phyloP scores from a whole-genome alignment of 495 filamentous ascomycete species.

The Tuber borchii region DNA sequence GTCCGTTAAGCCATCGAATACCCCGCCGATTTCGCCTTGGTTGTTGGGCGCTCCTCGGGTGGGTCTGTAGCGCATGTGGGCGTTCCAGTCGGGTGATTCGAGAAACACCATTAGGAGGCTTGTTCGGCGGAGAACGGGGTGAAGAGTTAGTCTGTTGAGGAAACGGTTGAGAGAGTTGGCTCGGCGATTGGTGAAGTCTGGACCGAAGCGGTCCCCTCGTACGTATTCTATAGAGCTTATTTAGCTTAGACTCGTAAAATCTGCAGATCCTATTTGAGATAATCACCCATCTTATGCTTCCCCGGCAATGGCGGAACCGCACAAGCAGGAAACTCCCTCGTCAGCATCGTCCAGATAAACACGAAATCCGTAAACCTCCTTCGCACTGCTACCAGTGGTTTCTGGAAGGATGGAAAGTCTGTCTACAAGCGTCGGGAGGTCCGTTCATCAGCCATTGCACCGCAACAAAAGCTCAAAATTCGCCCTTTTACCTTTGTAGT shows the following conservation, averaged over 20 bases:
- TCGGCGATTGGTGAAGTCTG: slow-evolving; percentile 85
- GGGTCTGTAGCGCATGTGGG: slow-evolving; percentile 74
- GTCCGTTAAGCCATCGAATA: slow-evolving; percentile 90
- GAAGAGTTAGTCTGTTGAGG: slow-evolving; percentile 74
- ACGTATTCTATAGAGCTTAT: slow-evolving; percentile 60
- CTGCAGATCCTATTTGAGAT: slow-evolving; percentile 27
- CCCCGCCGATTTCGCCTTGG: slow-evolving; percentile 50
- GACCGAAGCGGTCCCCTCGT: slow-evolving; percentile 85
- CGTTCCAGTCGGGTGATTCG: slow-evolving; percentile 91
- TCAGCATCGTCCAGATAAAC: slow-evolving; percentile 87
- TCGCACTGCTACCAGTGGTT: slow-evolving; percentile 65
- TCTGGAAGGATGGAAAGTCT: slow-evolving; percentile 86
- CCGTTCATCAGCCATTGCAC: slow-evolving; percentile 15
- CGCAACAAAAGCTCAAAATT: not conserved
- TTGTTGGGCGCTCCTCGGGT: slow-evolving; percentile 49
- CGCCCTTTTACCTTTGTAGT: slow-evolving; percentile 67
- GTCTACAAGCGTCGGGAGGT: slow-evolving; percentile 52
- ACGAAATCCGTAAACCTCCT: slow-evolving; percentile 95
- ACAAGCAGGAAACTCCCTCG: slow-evolving; percentile 76
- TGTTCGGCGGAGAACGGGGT: slow-evolving; percentile 82
- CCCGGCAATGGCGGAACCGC: slow-evolving; percentile 93
- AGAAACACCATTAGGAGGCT: slow-evolving; percentile 78
- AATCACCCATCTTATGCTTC: slow-evolving; percentile 80
- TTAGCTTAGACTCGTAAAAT: slow-evolving; percentile 19
- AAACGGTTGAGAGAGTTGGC: slow-evolving; percentile 90